Conservation (phyloP, 2,329 filamentous ascomycete genomes). For the Stagonosporopsis vannaccii region DNA sequence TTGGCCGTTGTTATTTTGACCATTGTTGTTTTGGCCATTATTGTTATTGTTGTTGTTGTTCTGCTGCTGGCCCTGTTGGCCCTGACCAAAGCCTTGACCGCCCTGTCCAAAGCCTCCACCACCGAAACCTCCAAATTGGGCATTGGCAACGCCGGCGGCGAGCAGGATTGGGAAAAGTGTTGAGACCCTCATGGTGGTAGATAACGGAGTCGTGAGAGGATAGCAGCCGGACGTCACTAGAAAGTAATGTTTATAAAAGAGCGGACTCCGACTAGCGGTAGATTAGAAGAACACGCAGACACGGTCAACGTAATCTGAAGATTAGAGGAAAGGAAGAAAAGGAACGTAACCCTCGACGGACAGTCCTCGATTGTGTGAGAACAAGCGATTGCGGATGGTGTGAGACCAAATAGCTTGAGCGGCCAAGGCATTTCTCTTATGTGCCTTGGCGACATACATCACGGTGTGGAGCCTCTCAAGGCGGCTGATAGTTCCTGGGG, state of each 20-base stretch:
- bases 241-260: conserved; percentile 41
- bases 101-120: conserved; percentile 8
- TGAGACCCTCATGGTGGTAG: conserved; percentile 46
- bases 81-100: conserved; percentile 14
- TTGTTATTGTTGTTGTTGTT: conserved; percentile 18
- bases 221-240: conserved; percentile 20
- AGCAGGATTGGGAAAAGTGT: conserved; percentile 44
- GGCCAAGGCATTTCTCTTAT: conserved; percentile 41
- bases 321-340: conserved; percentile 49
- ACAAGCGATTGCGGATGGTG: conserved; percentile 45
- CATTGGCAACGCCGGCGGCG: conserved; percentile 44
- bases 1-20: conserved; percentile 25
- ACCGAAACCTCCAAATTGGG: conserved; percentile 35
- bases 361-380: conserved; percentile 35
- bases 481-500: conserved; percentile 43
- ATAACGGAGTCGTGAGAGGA: not conserved
- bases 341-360: conserved; percentile 52
- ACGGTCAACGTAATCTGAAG: conserved; percentile 53
- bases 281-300: conserved; percentile 48
- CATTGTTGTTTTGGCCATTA: conserved; percentile 17
- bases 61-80: conserved; percentile 20
- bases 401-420: conserved; percentile 38
- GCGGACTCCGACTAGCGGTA: conserved; percentile 49
- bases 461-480: conserved; percentile 32
- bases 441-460: conserved; percentile 45